These are phyloP conservation scores for Lepidium aucheri DNA, from an alignment of 345 rosid genomes.

Conservation along the genomic window DNA sequence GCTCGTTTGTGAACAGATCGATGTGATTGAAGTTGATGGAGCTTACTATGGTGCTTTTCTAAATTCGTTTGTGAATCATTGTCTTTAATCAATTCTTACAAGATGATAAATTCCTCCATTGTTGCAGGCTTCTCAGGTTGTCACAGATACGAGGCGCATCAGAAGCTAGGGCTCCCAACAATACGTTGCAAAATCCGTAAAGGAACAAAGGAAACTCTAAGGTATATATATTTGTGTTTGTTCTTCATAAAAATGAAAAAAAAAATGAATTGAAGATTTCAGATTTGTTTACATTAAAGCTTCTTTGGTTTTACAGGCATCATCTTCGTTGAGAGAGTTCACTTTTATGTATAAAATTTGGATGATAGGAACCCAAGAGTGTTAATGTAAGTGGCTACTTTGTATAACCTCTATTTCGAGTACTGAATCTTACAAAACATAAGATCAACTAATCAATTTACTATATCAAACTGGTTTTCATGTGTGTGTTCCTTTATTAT, in stretches of 20 bases:
- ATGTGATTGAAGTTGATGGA: constrained; percentile 94
- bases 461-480: too few relatives aligned
- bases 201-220: constrained; percentile 81
- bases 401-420: neutral
- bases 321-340: constrained; percentile 53
- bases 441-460: too few relatives aligned
- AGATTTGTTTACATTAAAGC: neutral
- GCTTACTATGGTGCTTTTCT: constrained; percentile 54
- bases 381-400: neutral
- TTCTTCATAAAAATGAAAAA: neutral
- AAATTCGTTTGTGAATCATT: neutral
- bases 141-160: constrained; percentile 88
- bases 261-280: too few relatives aligned
- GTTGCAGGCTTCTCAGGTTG: constrained; percentile 84
- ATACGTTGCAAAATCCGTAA: constrained; percentile 84
- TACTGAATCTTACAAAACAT: too few relatives aligned
- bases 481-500: too few relatives aligned
- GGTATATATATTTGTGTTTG: constrained; percentile 25
- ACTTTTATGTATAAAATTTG: neutral
- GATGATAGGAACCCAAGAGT: neutral
- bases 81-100: neutral
- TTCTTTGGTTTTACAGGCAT: constrained; percentile 50
- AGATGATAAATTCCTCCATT: neutral
- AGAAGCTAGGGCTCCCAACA: constrained; percentile 73
- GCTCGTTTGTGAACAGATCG: constrained; percentile 53